Evolutionary conservation across 805 yeast genomes (phyloP), one percentile per base, ranked within the genome.

Genomic region (Lipomyces starkeyi): DNA sequence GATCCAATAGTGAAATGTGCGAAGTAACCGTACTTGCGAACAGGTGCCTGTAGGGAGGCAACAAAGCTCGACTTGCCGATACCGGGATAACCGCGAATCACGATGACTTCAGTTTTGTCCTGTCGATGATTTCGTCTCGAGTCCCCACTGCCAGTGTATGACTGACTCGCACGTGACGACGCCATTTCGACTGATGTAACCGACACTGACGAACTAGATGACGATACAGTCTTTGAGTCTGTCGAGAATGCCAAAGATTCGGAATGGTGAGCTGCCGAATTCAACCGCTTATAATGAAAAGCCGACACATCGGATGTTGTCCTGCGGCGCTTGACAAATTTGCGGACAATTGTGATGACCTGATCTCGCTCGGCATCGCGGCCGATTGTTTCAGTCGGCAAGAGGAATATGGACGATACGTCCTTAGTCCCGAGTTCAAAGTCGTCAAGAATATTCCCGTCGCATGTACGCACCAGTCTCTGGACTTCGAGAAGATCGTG

Each of bases 51-150:
- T 40, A 70, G 27, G 20, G 71, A 54, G 9, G 59, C 13, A 0
- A 71, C 52, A 6, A 71, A 59, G 52, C 60, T 55, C 2, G 70
- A 20, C 49, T 70, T 67, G n/a, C 74, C 74, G 37, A 71, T 57
- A 6, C 74, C 73, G 11, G 71, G 53, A 37, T 35, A 29, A 2
- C 74, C 73, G 6, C 58, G 61, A 20, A 71, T 52, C 9, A 63
- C 27, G 40, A 71, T 57, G 20, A 71, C 63, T 56, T 71, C 71
- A 1, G 70, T 61, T 8, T 22, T 17, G 27, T 25, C 34, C 0
- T 56, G 60, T 9, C 65, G 65, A 14, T 35, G 57, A 20, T 49
- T 60, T 13, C 69, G 49, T 25, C 56, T 11, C 17, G 17, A 53
- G 3, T 29, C 34, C 8, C 1, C 34, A 9, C 34, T 53, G 27